Evolutionary conservation across 139 green algal species (phyloP).

Genomic region (Chlorella sp.): DNA sequence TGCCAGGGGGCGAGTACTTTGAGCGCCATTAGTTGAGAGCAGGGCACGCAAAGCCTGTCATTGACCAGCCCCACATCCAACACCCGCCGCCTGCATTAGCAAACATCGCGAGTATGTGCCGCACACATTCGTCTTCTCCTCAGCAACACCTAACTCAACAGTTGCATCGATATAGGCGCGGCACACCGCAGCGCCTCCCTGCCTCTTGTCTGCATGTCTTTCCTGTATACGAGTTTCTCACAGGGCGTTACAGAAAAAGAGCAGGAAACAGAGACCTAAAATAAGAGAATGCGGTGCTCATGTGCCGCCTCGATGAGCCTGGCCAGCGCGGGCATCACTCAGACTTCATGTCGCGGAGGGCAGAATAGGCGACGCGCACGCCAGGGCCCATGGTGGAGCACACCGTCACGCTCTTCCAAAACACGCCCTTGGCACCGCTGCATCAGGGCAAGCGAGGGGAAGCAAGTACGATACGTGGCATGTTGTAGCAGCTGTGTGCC

Average conservation of each 20-base stretch:
- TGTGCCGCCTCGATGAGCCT: neutral
- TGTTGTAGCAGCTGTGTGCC: neutral
- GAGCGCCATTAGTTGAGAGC: too few relatives aligned
- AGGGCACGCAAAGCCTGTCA: too few relatives aligned
- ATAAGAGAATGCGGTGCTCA: neutral
- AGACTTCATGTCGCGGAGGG: conserved; percentile 56
- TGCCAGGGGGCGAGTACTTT: too few relatives aligned
- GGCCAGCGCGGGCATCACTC: neutral
- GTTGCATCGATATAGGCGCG: too few relatives aligned
- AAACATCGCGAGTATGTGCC: too few relatives aligned
- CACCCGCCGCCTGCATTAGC: too few relatives aligned
- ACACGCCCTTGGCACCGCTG: conserved; percentile 94
- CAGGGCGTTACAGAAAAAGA: neutral
- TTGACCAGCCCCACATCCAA: too few relatives aligned
- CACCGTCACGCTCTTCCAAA: conserved; percentile 96
- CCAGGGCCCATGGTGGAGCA: conserved; percentile 97
- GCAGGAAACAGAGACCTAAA: neutral
- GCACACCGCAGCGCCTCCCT: too few relatives aligned
- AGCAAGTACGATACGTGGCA: too few relatives aligned
- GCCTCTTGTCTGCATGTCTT: too few relatives aligned
- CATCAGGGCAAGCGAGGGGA: neutral
- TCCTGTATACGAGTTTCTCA: neutral
- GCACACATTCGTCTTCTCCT: too few relatives aligned
- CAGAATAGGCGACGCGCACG: conserved; percentile 76
- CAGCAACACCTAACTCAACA: too few relatives aligned